Base-by-base conservation (phyloP, 371 early-diverging fungal genomes). In the Zychaea mexicana region DNA sequence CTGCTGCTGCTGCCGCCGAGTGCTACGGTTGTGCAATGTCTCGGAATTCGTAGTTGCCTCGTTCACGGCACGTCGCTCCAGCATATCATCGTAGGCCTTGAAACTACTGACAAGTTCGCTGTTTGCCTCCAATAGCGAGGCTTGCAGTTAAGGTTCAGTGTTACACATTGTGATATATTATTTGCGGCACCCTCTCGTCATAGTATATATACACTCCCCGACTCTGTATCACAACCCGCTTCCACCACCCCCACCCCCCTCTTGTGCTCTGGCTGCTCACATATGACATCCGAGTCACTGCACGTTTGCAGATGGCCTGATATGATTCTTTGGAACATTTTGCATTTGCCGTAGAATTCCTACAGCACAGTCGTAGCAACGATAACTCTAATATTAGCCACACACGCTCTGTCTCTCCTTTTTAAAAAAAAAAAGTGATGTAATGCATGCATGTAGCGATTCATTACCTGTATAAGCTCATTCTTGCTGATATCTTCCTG, bases 61-160 rank as follows among this genome's bases (percentile, higher is more conserved):
- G 52, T 65, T 69, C 53, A 82, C 33, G 30, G 77, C 73, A 32
- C 69, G 57, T 28, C 70, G 75, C 59, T 82, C 82, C 54, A 82
- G 45, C 82, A 79, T 79, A 59, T 82, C 82, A 52, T 82, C 79
- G 66, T 82, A 82, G 9, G 82, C 71, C 42, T 79, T 82, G 65
- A 82, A 82, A 32, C 69, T 68, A 19, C 62, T 75, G 5, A 78
- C 57, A 10, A 82, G 62, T 32, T 82, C 82, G 45, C 72, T 73
- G 53, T 82, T 82, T 31, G 79, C 75, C 49, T 77, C 74, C 52
- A 82, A 60, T 42, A 81, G 56, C 3, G 70, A 62, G 26, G 81
- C 81, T 81, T 66, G 22, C 7, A 38, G 21, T 53, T 62, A 55
- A 62, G 31, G 56, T 55, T 62, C 27, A 24, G 45, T 62, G 62